Evolutionary conservation across 108 stramenopile species (phyloP), one percentile per base, ranked within the genome.

Genomic region (Chaetoceros muelleri): DNA sequence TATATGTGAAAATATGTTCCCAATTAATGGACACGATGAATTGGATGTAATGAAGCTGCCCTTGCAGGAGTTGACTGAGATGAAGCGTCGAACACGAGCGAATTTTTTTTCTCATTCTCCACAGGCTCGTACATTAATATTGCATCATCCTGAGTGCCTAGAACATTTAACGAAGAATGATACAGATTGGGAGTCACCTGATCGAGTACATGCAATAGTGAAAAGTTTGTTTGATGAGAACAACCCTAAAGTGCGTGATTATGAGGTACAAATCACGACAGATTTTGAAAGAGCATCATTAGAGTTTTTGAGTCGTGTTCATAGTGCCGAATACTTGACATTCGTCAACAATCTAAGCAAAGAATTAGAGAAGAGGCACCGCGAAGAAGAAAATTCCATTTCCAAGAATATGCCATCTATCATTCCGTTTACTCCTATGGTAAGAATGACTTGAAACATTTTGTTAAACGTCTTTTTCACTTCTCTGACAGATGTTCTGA

Each of bases 91-190:
- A 51, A 63, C 78, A 28, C 64, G 85, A 44, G 76, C 72, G 52
- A 78, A 78, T 63, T 46, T 84, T 25, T 56, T 86, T 40, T 50
- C 46, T 24, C 60, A 34, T 34, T 86, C 82, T 7, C 44, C 78
- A 7, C 80, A 82, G 44, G 80, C 79, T 22, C 64, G 89, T 61
- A 87, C 93, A 30, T 65, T 95, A 44, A 79, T 95, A 5, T 64
- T 95, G 44, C 83, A 95, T 60, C 93, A 95, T 61, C 85, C 85
- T 17, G 93, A 95, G 76, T 95, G 86, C 69, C 74, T 86, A 21
- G 86, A 90, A 24, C 93, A 94, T 46, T 58, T 70, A 44, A 72
- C 87, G 3, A 87, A 90, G 62, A 64, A 75, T 28, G 61, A 61
- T 29, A 69, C 79, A 25, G 93, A 95, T 60, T 95, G 93, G 93